A percentile compares a stretch with the other conserved stretches of the same genome.
These are phyloP conservation scores for Ustilago tritici DNA, from an alignment of 1,284 basidiomycete species.

Conservation along the genomic window DNA sequence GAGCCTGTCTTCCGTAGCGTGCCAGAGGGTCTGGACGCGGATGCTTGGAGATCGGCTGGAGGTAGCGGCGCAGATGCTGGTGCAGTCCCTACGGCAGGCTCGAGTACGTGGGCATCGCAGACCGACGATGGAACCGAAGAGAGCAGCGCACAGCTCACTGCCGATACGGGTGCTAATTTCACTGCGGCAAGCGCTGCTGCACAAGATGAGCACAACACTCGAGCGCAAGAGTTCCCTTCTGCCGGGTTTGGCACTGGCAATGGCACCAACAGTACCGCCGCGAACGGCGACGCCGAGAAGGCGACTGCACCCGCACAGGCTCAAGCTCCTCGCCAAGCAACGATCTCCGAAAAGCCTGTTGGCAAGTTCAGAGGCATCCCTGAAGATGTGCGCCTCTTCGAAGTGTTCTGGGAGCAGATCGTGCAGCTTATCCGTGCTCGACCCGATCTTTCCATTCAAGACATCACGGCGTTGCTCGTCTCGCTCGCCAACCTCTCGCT, in stretches of 20 bases:
- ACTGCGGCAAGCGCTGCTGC: slow-evolving; percentile 15
- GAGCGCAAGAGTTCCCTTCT: slow-evolving; percentile 41
- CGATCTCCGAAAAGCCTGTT: slow-evolving; percentile 34
- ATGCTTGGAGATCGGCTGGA: slow-evolving; percentile 51
- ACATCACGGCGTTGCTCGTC: slow-evolving; percentile 66
- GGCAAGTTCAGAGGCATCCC: slow-evolving; percentile 68
- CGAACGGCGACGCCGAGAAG: slow-evolving; percentile 40
- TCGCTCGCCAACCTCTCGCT: slow-evolving; percentile 66
- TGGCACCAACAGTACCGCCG: slow-evolving; percentile 18
- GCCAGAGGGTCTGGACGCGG: slow-evolving; percentile 63
- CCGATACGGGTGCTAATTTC: slow-evolving; percentile 28
- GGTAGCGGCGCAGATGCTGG: slow-evolving; percentile 28
- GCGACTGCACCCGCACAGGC: slow-evolving; percentile 18
- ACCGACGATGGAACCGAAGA: slow-evolving; percentile 44
- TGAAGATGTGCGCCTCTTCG: slow-evolving; percentile 67
- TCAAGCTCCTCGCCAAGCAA: slow-evolving; percentile 24
- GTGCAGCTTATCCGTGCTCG: slow-evolving; percentile 67
- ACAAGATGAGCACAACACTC: slow-evolving; percentile 32
- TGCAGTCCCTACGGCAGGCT: slow-evolving; percentile 24
- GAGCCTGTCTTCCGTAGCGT: slow-evolving; percentile 55
- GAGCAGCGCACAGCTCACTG: slow-evolving; percentile 39
- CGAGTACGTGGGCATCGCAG: slow-evolving; percentile 42
- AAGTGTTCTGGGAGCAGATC: slow-evolving; percentile 69
- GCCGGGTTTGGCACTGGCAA: slow-evolving; percentile 24
- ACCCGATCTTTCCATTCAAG: slow-evolving; percentile 67